Conservation (phyloP, 2,329 filamentous ascomycete species). For the Lasiodiplodia sp. region DNA sequence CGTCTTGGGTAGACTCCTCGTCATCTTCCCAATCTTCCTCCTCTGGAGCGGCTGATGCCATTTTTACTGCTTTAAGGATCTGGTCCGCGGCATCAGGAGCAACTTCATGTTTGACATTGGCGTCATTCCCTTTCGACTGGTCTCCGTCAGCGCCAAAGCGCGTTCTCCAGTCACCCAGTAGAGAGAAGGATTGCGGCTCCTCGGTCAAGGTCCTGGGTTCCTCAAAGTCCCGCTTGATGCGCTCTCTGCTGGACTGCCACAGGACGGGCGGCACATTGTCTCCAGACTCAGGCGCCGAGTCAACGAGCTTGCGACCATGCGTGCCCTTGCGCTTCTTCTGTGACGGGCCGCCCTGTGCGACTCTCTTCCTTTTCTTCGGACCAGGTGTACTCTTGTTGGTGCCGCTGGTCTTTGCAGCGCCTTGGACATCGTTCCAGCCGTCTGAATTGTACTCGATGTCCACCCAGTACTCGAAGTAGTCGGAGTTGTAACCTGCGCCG, state of each 20-base stretch:
- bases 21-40: slow-evolving; percentile 27
- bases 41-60: neutral
- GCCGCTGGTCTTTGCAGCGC: slow-evolving; percentile 33
- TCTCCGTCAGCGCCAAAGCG: slow-evolving; percentile 41
- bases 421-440: slow-evolving; percentile 51
- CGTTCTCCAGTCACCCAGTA: slow-evolving; percentile 56
- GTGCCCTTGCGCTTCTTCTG: slow-evolving; percentile 32
- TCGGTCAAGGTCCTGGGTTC: slow-evolving; percentile 33
- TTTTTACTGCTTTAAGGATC: neutral
- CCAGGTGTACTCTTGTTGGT: slow-evolving; percentile 37
- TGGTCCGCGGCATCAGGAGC: neutral
- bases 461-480: slow-evolving; percentile 56
- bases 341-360: slow-evolving; percentile 32
- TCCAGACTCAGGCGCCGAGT: neutral
- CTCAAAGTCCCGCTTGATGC: slow-evolving; percentile 34
- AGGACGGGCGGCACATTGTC: slow-evolving; percentile 38
- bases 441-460: slow-evolving; percentile 58
- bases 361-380: slow-evolving; percentile 40
- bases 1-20: slow-evolving; percentile 13
- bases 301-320: slow-evolving; percentile 10
- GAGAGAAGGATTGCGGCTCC: slow-evolving; percentile 46
- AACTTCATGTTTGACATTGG: slow-evolving; percentile 26
- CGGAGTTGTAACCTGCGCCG: slow-evolving; percentile 50
- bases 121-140: neutral
- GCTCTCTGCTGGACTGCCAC: slow-evolving; percentile 42